Evolutionary conservation across 495 filamentous ascomycete species (phyloP).

Genomic region (Xylaria curta): DNA sequence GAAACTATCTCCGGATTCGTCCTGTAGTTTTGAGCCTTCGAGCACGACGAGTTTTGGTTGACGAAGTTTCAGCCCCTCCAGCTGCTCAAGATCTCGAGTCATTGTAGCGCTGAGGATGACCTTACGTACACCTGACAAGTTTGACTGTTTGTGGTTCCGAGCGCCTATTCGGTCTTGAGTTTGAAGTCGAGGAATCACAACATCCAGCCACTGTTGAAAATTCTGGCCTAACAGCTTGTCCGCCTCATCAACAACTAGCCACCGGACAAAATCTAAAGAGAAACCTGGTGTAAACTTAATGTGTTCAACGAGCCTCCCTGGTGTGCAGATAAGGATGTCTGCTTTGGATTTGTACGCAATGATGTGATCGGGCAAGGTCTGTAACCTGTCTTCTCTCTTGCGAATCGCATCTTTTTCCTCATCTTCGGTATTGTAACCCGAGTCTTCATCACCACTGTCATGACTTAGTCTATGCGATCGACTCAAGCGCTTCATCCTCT

Average conservation of each 20-base stretch:
- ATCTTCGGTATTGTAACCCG: conserved; percentile 40
- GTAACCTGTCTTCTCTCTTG: conserved; percentile 39
- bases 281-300: conserved; percentile 83
- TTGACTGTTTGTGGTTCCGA: conserved; percentile 58
- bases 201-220: conserved; percentile 88
- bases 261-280: conserved; percentile 72
- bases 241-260: conserved; percentile 93
- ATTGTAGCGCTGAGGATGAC: conserved; percentile 91
- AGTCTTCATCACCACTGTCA: conserved; percentile 29
- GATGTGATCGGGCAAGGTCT: conserved; percentile 65
- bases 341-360: conserved; percentile 69
- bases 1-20: conserved; percentile 35
- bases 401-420: conserved; percentile 37
- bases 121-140: conserved; percentile 64
- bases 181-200: conserved; percentile 70
- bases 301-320: conserved; percentile 91
- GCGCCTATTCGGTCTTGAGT: conserved; percentile 43
- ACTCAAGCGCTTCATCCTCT: conserved; percentile 31
- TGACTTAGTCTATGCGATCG: conserved; percentile 9
- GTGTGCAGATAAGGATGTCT: conserved; percentile 90
- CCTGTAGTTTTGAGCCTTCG: conserved; percentile 52
- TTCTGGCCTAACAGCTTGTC: conserved; percentile 89
- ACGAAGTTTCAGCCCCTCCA: conserved; percentile 73
- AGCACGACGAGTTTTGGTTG: conserved; percentile 80
- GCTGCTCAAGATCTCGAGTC: conserved; percentile 82